phyloP scores from a whole-genome alignment of 306 rosid species.

The Quillaja saponaria region DNA sequence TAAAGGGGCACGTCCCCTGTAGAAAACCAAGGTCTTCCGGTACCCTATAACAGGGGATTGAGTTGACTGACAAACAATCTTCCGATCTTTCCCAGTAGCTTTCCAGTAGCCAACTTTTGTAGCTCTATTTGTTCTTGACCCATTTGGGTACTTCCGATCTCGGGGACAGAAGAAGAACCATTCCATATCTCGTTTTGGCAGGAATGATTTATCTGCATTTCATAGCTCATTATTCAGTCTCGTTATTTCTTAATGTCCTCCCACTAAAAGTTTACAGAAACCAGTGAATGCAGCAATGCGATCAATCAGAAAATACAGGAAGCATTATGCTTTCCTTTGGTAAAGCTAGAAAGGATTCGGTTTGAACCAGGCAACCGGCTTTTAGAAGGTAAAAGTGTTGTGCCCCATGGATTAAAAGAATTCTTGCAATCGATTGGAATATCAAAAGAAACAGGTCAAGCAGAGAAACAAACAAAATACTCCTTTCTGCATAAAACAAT shows the following conservation, averaged over 20 bases:
- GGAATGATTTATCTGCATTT: conserved; percentile 79
- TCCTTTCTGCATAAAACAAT: conserved; percentile 5
- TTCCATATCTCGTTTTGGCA: conserved; percentile 81
- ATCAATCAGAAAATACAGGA: neutral
- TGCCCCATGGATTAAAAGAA: conserved; percentile 23
- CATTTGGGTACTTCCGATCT: conserved; percentile 85
- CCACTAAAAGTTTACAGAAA: too few relatives aligned
- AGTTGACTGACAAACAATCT: conserved; percentile 55
- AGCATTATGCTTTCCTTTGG: conserved; percentile 18
- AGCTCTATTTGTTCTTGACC: conserved; percentile 89
- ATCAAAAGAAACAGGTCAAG: conserved; percentile 1
- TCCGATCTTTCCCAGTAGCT: conserved; percentile 93
- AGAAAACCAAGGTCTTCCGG: conserved; percentile 87
- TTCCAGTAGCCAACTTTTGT: conserved; percentile 96
- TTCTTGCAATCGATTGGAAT: neutral
- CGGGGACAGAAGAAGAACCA: conserved; percentile 97
- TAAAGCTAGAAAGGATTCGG: conserved; percentile 24
- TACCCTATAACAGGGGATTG: conserved; percentile 60
- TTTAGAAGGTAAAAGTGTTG: conserved; percentile 31
- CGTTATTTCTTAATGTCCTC: too few relatives aligned
- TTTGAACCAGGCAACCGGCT: conserved; percentile 18
- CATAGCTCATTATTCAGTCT: conserved; percentile 27
- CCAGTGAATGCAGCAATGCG: neutral
- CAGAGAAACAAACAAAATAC: conserved; percentile 16
- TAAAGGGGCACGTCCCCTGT: conserved; percentile 84